Percentiles rank a stretch among this genome's conserved stretches.
Evolutionary conservation across 148 eudicot genomes (phyloP).

Genomic region (Rhododendron henanense): DNA sequence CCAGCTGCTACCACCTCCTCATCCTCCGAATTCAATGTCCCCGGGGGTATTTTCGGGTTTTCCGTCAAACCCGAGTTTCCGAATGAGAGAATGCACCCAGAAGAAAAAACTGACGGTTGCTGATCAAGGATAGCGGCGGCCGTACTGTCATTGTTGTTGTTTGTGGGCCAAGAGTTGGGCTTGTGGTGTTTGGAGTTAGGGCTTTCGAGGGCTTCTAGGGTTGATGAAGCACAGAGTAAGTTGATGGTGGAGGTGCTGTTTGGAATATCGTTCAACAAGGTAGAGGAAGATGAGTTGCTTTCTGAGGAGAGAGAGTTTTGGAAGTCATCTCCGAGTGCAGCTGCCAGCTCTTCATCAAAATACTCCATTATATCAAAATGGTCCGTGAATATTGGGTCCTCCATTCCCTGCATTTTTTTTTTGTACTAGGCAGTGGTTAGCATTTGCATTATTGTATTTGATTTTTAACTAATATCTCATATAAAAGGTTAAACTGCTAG

Average conservation of each 20-base stretch:
- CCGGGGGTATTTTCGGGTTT: no score
- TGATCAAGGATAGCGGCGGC: no score
- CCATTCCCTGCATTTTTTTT: constrained; percentile 2
- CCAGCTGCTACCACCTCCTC: no score
- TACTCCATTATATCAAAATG: constrained; percentile 8
- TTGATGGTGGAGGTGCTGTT: constrained; percentile 6
- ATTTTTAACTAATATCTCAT: no score
- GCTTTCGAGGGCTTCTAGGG: constrained; percentile 1
- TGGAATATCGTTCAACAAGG: neutral
- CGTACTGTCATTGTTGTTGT: no score
- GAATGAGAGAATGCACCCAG: no score
- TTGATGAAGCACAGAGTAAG: neutral
- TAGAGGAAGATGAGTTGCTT: constrained; percentile 4
- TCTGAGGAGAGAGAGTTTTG: constrained; percentile 10
- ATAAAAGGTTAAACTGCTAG: no score
- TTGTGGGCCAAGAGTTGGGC: neutral
- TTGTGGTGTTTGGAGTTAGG: constrained; percentile 4
- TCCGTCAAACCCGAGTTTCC: no score
- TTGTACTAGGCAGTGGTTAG: no score
- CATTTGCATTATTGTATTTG: no score
- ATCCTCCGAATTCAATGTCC: no score
- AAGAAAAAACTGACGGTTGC: no score
- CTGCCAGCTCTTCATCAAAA: constrained; percentile 8
- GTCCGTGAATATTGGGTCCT: constrained; percentile 7
- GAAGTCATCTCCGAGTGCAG: constrained; percentile 8